Conservation (phyloP, 1,284 basidiomycete species). For the Pseudozyma tsukubaensis region DNA sequence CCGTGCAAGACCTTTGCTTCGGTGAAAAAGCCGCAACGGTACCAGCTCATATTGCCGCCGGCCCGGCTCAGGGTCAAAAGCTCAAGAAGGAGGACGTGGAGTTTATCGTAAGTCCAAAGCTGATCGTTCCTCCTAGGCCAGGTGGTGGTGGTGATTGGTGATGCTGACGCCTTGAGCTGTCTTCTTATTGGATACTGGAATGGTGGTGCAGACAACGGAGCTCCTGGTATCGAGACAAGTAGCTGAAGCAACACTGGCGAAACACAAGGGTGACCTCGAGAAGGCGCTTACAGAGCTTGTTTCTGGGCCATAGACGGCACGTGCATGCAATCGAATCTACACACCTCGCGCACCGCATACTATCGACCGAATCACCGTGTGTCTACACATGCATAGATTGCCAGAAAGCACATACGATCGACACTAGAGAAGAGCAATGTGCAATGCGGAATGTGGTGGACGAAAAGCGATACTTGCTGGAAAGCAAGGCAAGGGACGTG, state of each 20-base stretch:
- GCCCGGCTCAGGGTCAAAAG: slow-evolving; percentile 50
- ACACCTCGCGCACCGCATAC: not conserved
- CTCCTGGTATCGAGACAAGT: slow-evolving; percentile 40
- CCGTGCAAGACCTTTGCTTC: slow-evolving; percentile 58
- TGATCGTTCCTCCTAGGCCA: too few species aligned
- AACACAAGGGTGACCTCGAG: slow-evolving; percentile 47
- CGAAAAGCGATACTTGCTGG: too few species aligned
- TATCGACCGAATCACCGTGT: too few species aligned
- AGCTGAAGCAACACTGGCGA: slow-evolving; percentile 51
- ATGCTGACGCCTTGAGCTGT: too few species aligned
- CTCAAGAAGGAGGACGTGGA: slow-evolving; percentile 60
- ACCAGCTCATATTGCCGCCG: slow-evolving; percentile 36
- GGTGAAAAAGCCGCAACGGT: slow-evolving; percentile 48
- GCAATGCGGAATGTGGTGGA: too few species aligned
- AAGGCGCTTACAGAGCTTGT: slow-evolving; percentile 43
- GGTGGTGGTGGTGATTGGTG: too few species aligned
- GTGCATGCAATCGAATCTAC: not conserved
- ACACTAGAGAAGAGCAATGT: too few species aligned
- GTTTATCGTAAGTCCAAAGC: slow-evolving; percentile 50
- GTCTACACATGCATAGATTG: too few species aligned
- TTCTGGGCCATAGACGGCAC: slow-evolving; percentile 13
- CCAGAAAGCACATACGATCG: too few species aligned
- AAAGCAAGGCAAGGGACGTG: too few species aligned
- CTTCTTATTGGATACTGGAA: not conserved
- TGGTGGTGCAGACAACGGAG: slow-evolving; percentile 17